Base-by-base conservation (phyloP, 139 green algal genomes). In the Chlorella sorokiniana region DNA sequence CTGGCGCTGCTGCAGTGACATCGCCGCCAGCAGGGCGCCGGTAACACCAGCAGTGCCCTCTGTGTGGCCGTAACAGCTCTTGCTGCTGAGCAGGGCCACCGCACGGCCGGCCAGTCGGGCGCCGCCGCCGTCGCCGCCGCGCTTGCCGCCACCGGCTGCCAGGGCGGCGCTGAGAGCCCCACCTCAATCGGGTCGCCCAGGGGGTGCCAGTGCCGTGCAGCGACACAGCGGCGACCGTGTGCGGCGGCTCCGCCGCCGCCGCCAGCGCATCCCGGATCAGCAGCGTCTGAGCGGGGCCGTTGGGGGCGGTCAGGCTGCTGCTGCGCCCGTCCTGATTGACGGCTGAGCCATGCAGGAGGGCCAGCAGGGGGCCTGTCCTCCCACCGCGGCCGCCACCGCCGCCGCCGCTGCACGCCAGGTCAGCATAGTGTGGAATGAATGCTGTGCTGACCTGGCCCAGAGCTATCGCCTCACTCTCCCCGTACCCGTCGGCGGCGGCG, bases 301-400 rank as follows among this genome's bases (percentile, higher is more conserved):
- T 91, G 0, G 94, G 93, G 2, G 94, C 94, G 2, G 94, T 98
- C 16, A 98, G 82, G 44, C 89, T 89, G 70, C 88, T 94, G 61
- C 90, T 95, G 52, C 94, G 89, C 18, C 95, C 95, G 74, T 97
- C 95, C 86, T 97, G 94, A 81, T 98, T 98, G 16, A 98, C 92
- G 2, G 91, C 85, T 29, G 82, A 90, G 20, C 90, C 89, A 1
- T 71, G 52, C 0, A 97, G 29, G 29, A 93, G 18, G 41, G 81
- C 84, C 8, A 88, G 51, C 38, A 72, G n/a, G n/a, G n/a, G n/a
- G n/a, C n/a, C n/a, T n/a, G n/a, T 14, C 23, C 61, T 35, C n/a
- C 61, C 14, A 41, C 38, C 42, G 31, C 40, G 10, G 51, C 33
- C 10, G 8, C 33, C 10, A 51, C 72, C 37, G 38, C 74, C 29